These are phyloP conservation scores for Diphasiastrum complanatum DNA, from an alignment of 83 land plant species.

Conservation along the genomic window DNA sequence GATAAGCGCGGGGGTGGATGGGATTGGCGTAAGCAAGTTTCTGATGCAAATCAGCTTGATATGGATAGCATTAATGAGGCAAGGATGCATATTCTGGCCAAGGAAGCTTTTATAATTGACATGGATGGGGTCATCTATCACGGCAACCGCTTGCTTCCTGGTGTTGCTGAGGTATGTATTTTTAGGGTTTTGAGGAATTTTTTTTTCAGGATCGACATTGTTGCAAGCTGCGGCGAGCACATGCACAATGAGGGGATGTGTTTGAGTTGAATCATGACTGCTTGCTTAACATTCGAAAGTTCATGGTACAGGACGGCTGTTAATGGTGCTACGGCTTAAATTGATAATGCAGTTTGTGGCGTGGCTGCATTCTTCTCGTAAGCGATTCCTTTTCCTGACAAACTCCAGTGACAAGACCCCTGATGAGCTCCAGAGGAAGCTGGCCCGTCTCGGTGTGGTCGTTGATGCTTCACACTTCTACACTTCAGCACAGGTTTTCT, in stretches of 20 bases:
- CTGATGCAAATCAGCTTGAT: too few relatives aligned
- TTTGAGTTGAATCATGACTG: too few relatives aligned
- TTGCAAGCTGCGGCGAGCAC: too few relatives aligned
- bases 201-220: too few relatives aligned
- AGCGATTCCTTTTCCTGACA: constrained; percentile 12
- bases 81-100: background rate
- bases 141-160: constrained; percentile 9
- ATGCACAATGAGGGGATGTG: too few relatives aligned
- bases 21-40: too few relatives aligned
- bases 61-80: too few relatives aligned
- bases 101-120: constrained; percentile 5
- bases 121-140: constrained; percentile 16
- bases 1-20: too few relatives aligned
- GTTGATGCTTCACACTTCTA: constrained; percentile 1
- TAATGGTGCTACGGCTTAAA: background rate
- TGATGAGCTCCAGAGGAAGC: constrained; percentile 14
- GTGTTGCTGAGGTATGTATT: constrained; percentile 6
- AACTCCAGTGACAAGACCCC: constrained; percentile 18
- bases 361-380: constrained; percentile 2
- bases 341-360: constrained; percentile 12
- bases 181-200: background rate
- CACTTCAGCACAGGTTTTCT: constrained; percentile 14
- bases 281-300: background rate
- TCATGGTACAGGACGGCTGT: background rate
- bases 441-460: constrained; percentile 1